Base-by-base conservation (phyloP, 805 yeast genomes). In the Ogataea ganodermae region DNA sequence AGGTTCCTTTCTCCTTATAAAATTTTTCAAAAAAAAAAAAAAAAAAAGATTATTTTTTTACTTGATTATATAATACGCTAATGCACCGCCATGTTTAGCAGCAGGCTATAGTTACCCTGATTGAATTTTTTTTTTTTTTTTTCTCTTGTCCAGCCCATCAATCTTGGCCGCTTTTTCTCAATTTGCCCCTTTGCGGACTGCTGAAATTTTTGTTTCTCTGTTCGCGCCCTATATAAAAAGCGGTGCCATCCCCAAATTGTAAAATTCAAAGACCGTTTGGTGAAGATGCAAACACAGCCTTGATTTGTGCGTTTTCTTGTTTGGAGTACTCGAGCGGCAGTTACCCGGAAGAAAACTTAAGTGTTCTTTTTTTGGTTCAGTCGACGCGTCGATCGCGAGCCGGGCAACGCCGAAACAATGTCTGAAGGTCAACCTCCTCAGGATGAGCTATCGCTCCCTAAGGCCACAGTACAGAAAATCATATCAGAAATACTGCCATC, bases 401-500 rank as follows among this genome's bases (percentile, higher is more conserved):
- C 31, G 40, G 40, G 38, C 7, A 36, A 39, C 27, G 14, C 30
- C 30, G 30, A 9, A 22, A 14, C 14, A 17, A 57, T 59, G 63
- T 56, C 63, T 10, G 63, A 58, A 12, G 48, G 51, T 17, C 56
- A 47, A 33, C 41, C 44, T 22, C 55, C 58, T 2, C 61, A 60
- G 22, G 73, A 69, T 14, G 73, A 69, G 40, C 51, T 69, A 16
- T 66, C 73, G 10, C 57, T 69, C 27, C 73, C 73, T 2, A 67
- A 69, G 55, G 99, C 99, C 2, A 94, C 99, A 0, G 98, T 94
- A 1, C 98, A 92, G 64, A 94, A 94, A 66, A 89, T 94, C 41
- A 84, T 94, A 16, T 78, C 90, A 3, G 99, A 94, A 60, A 87
- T 94, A 27, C 73, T 92, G 24, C 97, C 97, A 14, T 71, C 80